These are phyloP conservation scores for Candida sp. DNA, from an alignment of 1,139 yeast species.

Conservation along the genomic window DNA sequence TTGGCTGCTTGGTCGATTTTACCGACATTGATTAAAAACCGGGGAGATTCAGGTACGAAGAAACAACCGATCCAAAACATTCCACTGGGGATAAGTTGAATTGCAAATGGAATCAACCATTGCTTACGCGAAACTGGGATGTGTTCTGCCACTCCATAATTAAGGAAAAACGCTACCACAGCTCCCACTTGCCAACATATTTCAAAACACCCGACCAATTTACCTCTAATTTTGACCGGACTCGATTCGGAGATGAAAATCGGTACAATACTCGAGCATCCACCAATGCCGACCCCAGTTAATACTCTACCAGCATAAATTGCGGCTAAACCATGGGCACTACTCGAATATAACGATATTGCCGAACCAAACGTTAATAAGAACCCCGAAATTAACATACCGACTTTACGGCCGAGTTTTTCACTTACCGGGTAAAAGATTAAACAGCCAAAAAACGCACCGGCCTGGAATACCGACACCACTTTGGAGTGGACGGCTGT, in stretches of 20 bases:
- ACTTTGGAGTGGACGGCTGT: conserved; percentile 21
- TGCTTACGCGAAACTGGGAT: conserved; percentile 17
- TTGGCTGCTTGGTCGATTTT: conserved; percentile 32
- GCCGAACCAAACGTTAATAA: conserved; percentile 44
- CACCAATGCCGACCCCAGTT: conserved; percentile 34
- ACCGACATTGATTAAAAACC: conserved; percentile 39
- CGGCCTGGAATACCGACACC: conserved; percentile 34
- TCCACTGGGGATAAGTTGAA: conserved; percentile 43
- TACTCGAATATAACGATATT: conserved; percentile 22
- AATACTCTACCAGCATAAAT: conserved; percentile 36
- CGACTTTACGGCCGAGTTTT: conserved; percentile 21
- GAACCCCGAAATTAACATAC: conserved; percentile 25
- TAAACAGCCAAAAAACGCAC: conserved; percentile 31
- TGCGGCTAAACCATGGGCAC: conserved; percentile 24
- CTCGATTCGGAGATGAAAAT: conserved; percentile 29
- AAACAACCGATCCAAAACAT: conserved; percentile 36
- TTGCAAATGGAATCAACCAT: conserved; percentile 36
- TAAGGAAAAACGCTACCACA: conserved; percentile 40
- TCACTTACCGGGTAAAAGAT: conserved; percentile 27
- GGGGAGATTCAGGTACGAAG: conserved; percentile 45
- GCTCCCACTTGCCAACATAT: conserved; percentile 51
- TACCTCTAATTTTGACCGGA: conserved; percentile 28
- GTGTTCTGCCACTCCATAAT: conserved; percentile 31
- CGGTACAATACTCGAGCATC: conserved; percentile 30
- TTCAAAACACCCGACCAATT: conserved; percentile 48